Conservation (phyloP, 2,329 filamentous ascomycete species). For the Emmonsia crescens region DNA sequence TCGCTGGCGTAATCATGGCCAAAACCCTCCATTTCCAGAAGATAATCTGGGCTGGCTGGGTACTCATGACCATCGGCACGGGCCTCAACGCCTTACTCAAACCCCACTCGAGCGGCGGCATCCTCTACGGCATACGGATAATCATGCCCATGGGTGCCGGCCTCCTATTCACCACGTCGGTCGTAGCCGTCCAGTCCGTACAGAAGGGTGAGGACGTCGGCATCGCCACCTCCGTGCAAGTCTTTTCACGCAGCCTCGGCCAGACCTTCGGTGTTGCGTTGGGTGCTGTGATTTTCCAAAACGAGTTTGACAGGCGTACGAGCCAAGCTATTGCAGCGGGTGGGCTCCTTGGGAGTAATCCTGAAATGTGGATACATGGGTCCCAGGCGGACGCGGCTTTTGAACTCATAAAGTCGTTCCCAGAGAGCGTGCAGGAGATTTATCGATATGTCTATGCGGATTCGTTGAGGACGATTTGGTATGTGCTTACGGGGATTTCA, state of each 20-base stretch:
- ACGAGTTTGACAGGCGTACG: not conserved
- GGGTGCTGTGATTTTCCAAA: constrained; percentile 2
- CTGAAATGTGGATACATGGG: not conserved
- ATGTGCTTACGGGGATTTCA: constrained; percentile 3
- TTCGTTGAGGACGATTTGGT: constrained; percentile 4
- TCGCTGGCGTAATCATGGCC: not conserved
- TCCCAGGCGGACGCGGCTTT: not conserved
- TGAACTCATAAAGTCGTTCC: not conserved
- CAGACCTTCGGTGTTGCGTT: constrained; percentile 3
- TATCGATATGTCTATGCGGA: constrained; percentile 4
- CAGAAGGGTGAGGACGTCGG: constrained; percentile 3
- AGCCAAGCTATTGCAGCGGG: not conserved
- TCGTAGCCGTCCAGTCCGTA: not conserved
- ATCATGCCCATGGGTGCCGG: constrained; percentile 4
- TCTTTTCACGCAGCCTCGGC: constrained; percentile 1
- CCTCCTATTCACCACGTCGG: constrained; percentile 1
- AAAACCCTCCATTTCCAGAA: constrained; percentile 5
- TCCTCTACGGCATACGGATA: constrained; percentile 2
- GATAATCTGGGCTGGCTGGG: constrained; percentile 12
- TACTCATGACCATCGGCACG: not conserved
- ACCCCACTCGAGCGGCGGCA: constrained; percentile 1
- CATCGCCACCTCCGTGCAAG: constrained; percentile 5
- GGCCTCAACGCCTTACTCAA: constrained; percentile 2
- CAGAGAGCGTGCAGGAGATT: not conserved
- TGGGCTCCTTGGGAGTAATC: not conserved